Percentiles rank a stretch among this genome's conserved stretches.
Conservation (phyloP, 2,329 filamentous ascomycete species). For the Xylariales sp. region DNA sequence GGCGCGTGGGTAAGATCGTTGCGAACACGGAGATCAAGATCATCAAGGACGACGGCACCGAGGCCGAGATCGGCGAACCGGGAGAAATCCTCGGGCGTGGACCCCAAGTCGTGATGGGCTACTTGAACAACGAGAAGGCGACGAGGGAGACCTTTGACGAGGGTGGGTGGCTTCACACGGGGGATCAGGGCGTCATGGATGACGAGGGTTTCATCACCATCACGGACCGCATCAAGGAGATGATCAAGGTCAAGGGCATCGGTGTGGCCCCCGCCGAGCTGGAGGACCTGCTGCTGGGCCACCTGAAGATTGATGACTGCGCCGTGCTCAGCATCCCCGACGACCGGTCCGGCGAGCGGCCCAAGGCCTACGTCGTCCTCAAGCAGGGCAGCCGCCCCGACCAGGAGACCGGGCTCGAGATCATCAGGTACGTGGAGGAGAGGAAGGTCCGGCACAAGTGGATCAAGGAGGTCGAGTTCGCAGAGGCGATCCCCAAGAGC, state of each 20-base stretch:
- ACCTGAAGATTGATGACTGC: conserved; percentile 50
- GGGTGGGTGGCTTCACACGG: conserved; percentile 44
- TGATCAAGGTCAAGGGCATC: conserved; percentile 65
- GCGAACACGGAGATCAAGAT: conserved; percentile 58
- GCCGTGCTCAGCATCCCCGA: conserved; percentile 51
- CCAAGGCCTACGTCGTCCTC: conserved; percentile 53
- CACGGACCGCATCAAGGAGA: conserved; percentile 61
- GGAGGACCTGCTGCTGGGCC: conserved; percentile 57
- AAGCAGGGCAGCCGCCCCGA: conserved; percentile 22
- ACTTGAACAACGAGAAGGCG: conserved; percentile 33
- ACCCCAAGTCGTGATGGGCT: conserved; percentile 46
- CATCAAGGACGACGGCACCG: conserved; percentile 49
- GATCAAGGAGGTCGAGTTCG: conserved; percentile 47
- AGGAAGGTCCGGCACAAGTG: conserved; percentile 53
- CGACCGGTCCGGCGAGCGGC: conserved; percentile 51
- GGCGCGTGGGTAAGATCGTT: conserved; percentile 51
- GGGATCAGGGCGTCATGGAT: conserved; percentile 52
- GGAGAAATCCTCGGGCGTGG: conserved; percentile 45
- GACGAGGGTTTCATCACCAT: conserved; percentile 52
- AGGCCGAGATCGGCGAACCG: conserved; percentile 45
- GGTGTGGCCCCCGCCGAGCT: conserved; percentile 60
- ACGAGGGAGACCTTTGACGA: conserved; percentile 33
- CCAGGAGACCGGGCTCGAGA: conserved; percentile 27
- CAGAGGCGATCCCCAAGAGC: conserved; percentile 54
- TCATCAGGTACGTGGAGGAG: conserved; percentile 46